Conservation (phyloP, 805 yeast species). For the Barnettozyma vustinii region DNA sequence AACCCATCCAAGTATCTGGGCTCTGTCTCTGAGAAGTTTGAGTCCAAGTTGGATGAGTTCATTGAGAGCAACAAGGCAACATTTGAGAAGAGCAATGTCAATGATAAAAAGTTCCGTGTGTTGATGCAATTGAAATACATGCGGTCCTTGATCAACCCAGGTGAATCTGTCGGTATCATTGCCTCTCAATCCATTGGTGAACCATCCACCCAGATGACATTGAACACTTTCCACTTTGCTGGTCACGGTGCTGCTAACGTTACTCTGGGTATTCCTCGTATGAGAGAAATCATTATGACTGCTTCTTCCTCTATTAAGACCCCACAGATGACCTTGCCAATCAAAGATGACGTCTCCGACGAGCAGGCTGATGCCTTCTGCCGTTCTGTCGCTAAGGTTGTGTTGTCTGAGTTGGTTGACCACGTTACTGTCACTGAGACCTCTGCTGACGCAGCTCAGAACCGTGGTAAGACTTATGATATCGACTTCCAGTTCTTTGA, state of each 20-base stretch:
- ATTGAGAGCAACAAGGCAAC: slow-evolving; percentile 48
- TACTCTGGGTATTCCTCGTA: slow-evolving; percentile 98
- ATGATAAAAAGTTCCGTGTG: slow-evolving; percentile 82
- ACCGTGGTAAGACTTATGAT: slow-evolving; percentile 42
- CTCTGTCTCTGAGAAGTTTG: slow-evolving; percentile 86
- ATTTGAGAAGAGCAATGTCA: slow-evolving; percentile 51
- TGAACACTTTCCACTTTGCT: slow-evolving; percentile 95
- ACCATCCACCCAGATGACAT: slow-evolving; percentile 99
- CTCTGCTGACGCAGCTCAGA: slow-evolving; percentile 53
- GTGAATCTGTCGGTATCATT: slow-evolving; percentile 97
- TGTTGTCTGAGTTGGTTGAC: slow-evolving; percentile 84
- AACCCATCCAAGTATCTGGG: slow-evolving; percentile 91
- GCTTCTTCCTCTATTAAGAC: slow-evolving; percentile 94
- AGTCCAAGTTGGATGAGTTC: slow-evolving; percentile 68
- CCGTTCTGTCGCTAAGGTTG: slow-evolving; percentile 79
- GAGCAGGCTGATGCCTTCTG: slow-evolving; percentile 89
- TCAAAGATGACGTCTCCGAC: slow-evolving; percentile 73
- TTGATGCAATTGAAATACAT: slow-evolving; percentile 97
- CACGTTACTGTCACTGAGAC: slow-evolving; percentile 83
- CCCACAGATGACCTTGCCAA: slow-evolving; percentile 97
- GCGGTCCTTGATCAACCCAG: slow-evolving; percentile 93
- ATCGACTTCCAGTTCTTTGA: slow-evolving; percentile 74
- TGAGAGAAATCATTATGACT: slow-evolving; percentile 99
- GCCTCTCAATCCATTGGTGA: slow-evolving; percentile 99
- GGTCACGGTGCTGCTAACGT: slow-evolving; percentile 99